phyloP scores from a whole-genome alignment of 441 rosid species.

The Arabidopsis lyrata region DNA sequence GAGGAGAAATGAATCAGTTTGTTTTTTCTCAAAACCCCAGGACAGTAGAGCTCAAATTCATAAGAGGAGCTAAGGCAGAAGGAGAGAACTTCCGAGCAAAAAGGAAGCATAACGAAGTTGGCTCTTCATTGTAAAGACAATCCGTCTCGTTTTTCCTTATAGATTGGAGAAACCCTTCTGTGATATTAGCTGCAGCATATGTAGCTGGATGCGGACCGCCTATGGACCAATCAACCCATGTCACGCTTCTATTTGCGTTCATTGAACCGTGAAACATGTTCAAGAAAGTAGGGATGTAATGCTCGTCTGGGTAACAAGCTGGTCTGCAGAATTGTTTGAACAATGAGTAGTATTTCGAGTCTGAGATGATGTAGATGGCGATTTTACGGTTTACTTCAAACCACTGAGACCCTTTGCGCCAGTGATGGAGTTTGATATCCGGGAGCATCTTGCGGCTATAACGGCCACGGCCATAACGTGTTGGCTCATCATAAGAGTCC shows the following conservation, averaged over 20 bases:
- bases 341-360: constrained; percentile 69
- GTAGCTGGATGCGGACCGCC: constrained; percentile 91
- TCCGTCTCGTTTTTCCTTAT: constrained; percentile 67
- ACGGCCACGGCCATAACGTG: constrained; percentile 94
- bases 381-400: constrained; percentile 79
- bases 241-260: constrained; percentile 77
- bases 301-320: constrained; percentile 96
- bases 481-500: constrained; percentile 88
- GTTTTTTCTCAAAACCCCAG: constrained; percentile 67
- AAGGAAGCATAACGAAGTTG: constrained; percentile 73
- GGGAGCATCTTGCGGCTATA: constrained; percentile 92
- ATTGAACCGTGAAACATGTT: constrained; percentile 80
- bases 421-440: constrained; percentile 72
- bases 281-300: constrained; percentile 82
- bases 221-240: constrained; percentile 91
- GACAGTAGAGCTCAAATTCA: constrained; percentile 67
- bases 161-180: constrained; percentile 66
- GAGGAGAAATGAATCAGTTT: constrained; percentile 26
- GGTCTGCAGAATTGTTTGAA: constrained; percentile 85
- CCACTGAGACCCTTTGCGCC: constrained; percentile 99
- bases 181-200: constrained; percentile 56
- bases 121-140: constrained; percentile 72
- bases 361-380: constrained; percentile 72
- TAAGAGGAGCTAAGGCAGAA: constrained; percentile 71
- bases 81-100: constrained; percentile 92